Evolutionary conservation across 257 asterid species (phyloP).

Genomic region (Primulina eburnea): DNA sequence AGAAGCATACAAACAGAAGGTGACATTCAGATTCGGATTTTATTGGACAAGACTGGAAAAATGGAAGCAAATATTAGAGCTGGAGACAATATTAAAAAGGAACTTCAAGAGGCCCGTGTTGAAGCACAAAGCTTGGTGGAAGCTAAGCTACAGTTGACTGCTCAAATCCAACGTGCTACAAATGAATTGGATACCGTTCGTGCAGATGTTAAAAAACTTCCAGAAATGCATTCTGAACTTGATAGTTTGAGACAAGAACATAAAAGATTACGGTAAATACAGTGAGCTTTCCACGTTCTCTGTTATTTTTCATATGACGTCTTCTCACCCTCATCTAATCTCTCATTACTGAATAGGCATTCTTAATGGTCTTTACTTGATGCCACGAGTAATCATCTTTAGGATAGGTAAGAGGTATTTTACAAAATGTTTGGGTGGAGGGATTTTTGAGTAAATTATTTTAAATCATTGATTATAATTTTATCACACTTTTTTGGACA

Average conservation of each 20-base stretch:
- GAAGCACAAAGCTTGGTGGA: conserved; percentile 59
- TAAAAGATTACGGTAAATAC: conserved; percentile 66
- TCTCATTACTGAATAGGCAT: neutral
- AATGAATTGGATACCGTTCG: conserved; percentile 53
- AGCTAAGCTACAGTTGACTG: conserved; percentile 50
- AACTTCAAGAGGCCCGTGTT: conserved; percentile 47
- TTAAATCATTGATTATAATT: neutral
- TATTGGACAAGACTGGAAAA: conserved; percentile 66
- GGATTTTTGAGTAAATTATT: neutral
- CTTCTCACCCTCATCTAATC: conserved; percentile 1
- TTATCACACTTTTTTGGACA: neutral
- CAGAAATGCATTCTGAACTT: conserved; percentile 58
- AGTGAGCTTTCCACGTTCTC: conserved; percentile 1
- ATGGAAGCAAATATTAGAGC: conserved; percentile 57
- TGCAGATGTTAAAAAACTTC: conserved; percentile 47
- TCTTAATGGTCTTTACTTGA: conserved; percentile 10
- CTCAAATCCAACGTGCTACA: conserved; percentile 48
- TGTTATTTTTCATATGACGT: conserved; percentile 13
- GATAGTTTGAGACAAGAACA: conserved; percentile 64
- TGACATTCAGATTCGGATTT: conserved; percentile 65
- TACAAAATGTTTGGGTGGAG: neutral
- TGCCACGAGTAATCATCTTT: neutral
- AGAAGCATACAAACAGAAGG: conserved; percentile 64
- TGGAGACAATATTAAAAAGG: conserved; percentile 45
- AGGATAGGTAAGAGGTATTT: neutral